Evolutionary conservation across 2,329 filamentous ascomycete species (phyloP), one percentile per base, ranked within the genome.

Genomic region (Verruconis gallopava): DNA sequence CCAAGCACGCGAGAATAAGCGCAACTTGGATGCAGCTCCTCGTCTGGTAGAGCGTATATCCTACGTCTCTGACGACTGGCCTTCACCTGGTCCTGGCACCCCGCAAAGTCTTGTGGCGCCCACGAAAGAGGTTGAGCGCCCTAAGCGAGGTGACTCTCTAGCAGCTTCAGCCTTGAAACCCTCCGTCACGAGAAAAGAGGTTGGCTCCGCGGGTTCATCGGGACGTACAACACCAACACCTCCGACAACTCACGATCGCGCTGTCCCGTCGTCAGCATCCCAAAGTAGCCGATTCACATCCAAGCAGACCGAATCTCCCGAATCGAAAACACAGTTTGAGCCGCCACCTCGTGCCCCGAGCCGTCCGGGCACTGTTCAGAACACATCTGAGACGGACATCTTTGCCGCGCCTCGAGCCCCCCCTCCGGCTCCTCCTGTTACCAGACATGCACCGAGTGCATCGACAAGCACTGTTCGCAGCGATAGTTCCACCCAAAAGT

Each of bases 101-200:
- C 9, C 25, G n/a, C 25, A 30, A n/a, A 30, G 9, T 9, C n/a
- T 30, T 9, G n/a, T 9, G 9, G n/a, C n/a, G n/a, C n/a, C n/a
- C n/a, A 30, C 6, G 25, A 9, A 30, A 30, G 25, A 30, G 3
- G 51, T 61, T 42, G 63, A 67, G 46, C 54, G 64, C 32, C 74
- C 74, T 4, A 67, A 71, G 43, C 70, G 77, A 45, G 73, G 71
- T 17, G 76, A 81, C 56, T 81, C 77, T 15, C 61, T 78, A 28
- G 68, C 56, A 21, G 53, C 61, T 35, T 49, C 52, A 12, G 22
- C 50, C 5, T 9, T 59, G 47, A 57, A 77, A 44, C 55, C 74
- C 49, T 53, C 66, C 15, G 72, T 81, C 45, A 51, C 74, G 9
- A 70, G 80, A 50, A 88, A 85, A 55, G 81, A 88, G 37, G 53